Conservation (phyloP, 768 basidiomycete genomes). For the Lactifluus piperatus region DNA sequence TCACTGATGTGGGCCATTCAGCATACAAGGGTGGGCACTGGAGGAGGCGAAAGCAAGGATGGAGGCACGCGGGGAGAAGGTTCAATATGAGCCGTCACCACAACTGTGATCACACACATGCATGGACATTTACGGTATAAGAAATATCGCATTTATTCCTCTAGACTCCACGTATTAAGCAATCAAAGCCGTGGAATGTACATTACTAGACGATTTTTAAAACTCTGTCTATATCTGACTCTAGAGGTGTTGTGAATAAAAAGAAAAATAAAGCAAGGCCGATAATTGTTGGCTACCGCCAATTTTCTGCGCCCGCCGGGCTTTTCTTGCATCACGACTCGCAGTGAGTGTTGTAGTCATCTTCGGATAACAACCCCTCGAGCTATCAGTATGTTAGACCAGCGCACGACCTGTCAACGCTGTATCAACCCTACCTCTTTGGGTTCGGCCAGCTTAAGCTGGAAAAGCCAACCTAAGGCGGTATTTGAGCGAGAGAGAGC, state of each 20-base stretch:
- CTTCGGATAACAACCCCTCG: constrained; percentile 59
- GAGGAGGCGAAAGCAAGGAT: constrained; percentile 83
- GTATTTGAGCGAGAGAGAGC: neutral
- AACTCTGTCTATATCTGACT: constrained; percentile 7
- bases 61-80: constrained; percentile 88
- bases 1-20: constrained; percentile 25
- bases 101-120: neutral
- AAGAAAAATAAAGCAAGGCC: neutral
- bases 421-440: constrained; percentile 48
- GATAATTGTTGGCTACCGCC: neutral
- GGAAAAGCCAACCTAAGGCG: constrained; percentile 86
- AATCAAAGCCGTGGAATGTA: constrained; percentile 10
- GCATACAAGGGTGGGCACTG: constrained; percentile 89
- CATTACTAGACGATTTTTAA: constrained; percentile 5
- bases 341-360: constrained; percentile 63
- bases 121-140: no score
- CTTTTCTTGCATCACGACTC: constrained; percentile 28
- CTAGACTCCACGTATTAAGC: neutral
- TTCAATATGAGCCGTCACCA: constrained; percentile 45
- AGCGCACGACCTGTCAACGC: neutral
- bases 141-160: neutral
- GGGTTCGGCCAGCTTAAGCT: constrained; percentile 72
- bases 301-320: neutral
- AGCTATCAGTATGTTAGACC: constrained; percentile 35
- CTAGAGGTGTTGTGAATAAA: neutral